phyloP scores from a whole-genome alignment of 2,329 filamentous ascomycete species.

The Colletotrichum sp. region DNA sequence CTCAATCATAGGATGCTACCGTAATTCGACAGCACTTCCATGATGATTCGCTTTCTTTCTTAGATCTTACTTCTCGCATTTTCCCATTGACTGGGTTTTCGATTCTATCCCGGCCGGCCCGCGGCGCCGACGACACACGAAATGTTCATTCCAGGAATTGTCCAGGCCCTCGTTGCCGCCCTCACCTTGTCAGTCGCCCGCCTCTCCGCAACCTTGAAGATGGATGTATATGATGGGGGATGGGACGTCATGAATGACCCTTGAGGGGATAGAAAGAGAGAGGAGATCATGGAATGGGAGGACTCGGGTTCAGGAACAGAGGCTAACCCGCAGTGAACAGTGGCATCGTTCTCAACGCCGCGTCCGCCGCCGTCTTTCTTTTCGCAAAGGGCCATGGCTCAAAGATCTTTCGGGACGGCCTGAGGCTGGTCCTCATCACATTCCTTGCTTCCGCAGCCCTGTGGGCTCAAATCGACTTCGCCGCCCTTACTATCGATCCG shows the following conservation, averaged over 20 bases:
- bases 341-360: slow-evolving; percentile 59
- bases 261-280: not conserved
- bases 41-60: slow-evolving; percentile 25
- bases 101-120: slow-evolving; percentile 33
- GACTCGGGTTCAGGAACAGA: slow-evolving; percentile 13
- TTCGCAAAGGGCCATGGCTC: slow-evolving; percentile 51
- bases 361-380: slow-evolving; percentile 51
- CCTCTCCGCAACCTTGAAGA: not conserved
- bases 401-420: slow-evolving; percentile 58
- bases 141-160: slow-evolving; percentile 51
- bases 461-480: slow-evolving; percentile 60
- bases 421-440: slow-evolving; percentile 67
- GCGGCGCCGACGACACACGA: slow-evolving; percentile 28
- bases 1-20: slow-evolving; percentile 14
- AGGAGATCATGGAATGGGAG: not conserved
- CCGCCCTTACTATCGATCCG: slow-evolving; percentile 51
- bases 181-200: slow-evolving; percentile 56
- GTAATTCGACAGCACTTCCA: slow-evolving; percentile 22
- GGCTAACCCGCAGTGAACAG: slow-evolving; percentile 37
- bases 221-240: not conserved
- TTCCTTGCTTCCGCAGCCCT: slow-evolving; percentile 57
- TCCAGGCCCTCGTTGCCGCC: slow-evolving; percentile 56
- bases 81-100: slow-evolving; percentile 55
- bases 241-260: not conserved
- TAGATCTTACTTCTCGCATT: slow-evolving; percentile 31